Evolutionary conservation across 2,329 filamentous ascomycete genomes (phyloP).

Genomic region (Fusarium stilboides): DNA sequence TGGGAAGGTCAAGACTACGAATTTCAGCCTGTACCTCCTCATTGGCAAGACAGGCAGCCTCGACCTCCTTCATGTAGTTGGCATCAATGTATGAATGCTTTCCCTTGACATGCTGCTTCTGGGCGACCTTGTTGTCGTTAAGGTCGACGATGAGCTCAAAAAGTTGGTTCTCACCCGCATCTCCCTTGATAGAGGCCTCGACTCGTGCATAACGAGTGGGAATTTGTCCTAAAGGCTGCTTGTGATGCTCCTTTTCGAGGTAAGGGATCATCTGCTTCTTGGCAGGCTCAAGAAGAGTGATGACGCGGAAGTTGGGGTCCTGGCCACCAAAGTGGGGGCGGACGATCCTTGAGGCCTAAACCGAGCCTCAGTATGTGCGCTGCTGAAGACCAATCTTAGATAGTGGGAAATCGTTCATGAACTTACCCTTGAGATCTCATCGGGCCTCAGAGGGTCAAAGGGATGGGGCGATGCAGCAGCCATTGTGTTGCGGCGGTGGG

Average conservation of each 20-base stretch:
- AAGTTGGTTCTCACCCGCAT: slow-evolving; percentile 36
- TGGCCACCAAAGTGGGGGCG: slow-evolving; percentile 40
- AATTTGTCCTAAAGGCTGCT: slow-evolving; percentile 3
- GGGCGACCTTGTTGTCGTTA: slow-evolving; percentile 29
- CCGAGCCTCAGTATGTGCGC: not conserved
- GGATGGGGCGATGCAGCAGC: slow-evolving; percentile 32
- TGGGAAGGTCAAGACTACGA: slow-evolving; percentile 59
- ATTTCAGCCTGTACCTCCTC: slow-evolving; percentile 61
- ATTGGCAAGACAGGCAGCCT: slow-evolving; percentile 63
- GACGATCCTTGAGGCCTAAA: slow-evolving; percentile 46
- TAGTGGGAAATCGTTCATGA: accelerated
- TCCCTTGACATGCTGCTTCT: slow-evolving; percentile 55
- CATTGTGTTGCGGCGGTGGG: not conserved
- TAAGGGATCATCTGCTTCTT: slow-evolving; percentile 64
- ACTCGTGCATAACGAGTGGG: slow-evolving; percentile 59
- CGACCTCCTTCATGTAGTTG: slow-evolving; percentile 63
- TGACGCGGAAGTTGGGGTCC: slow-evolving; percentile 62
- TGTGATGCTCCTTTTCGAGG: slow-evolving; percentile 59
- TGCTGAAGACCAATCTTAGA: no score
- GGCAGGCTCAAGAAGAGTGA: slow-evolving; percentile 65
- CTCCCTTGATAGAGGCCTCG: slow-evolving; percentile 51
- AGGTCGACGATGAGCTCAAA: slow-evolving; percentile 54
- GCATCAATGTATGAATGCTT: slow-evolving; percentile 65
- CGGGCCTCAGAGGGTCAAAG: slow-evolving; percentile 48
- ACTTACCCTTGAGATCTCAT: slow-evolving; percentile 47